These are phyloP conservation scores for Xylariales sp. DNA, from an alignment of 2,329 filamentous ascomycete species.

Conservation along the genomic window DNA sequence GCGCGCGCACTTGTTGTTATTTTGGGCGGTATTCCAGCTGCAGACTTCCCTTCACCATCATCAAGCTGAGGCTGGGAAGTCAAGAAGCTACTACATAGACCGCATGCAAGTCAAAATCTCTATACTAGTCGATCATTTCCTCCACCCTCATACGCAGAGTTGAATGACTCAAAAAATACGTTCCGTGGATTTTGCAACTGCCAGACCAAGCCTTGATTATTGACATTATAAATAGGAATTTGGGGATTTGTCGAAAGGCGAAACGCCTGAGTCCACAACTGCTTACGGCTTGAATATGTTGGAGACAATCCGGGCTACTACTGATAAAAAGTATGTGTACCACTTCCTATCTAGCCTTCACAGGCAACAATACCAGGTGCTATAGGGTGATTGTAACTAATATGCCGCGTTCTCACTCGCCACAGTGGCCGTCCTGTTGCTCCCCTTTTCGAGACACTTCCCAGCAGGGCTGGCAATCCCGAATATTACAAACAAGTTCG, in stretches of 20 bases:
- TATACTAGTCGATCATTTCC: no score
- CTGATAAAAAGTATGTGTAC: slow-evolving; percentile 71
- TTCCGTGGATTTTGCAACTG: no score
- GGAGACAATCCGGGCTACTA: slow-evolving; percentile 68
- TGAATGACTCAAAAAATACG: no score
- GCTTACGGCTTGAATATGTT: slow-evolving; percentile 69
- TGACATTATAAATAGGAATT: no score
- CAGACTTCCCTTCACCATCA: no score
- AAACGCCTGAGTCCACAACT: slow-evolving; percentile 65
- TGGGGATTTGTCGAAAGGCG: slow-evolving; percentile 47
- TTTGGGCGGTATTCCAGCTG: no score
- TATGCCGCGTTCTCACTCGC: not conserved
- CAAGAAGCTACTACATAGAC: no score
- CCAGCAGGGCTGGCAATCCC: slow-evolving; percentile 57
- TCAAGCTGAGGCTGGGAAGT: no score
- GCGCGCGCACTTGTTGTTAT: no score
- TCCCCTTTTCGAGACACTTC: slow-evolving; percentile 69
- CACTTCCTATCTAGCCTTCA: slow-evolving; percentile 1
- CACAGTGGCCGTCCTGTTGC: slow-evolving; percentile 68
- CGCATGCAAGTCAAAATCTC: no score
- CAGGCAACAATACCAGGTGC: not conserved
- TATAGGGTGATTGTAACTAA: not conserved
- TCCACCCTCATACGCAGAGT: no score
- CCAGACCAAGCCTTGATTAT: no score
- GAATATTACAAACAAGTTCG: slow-evolving; percentile 76